Evolutionary conservation across 1,284 basidiomycete species (phyloP).

Genomic region (Malassezia obtusa): DNA sequence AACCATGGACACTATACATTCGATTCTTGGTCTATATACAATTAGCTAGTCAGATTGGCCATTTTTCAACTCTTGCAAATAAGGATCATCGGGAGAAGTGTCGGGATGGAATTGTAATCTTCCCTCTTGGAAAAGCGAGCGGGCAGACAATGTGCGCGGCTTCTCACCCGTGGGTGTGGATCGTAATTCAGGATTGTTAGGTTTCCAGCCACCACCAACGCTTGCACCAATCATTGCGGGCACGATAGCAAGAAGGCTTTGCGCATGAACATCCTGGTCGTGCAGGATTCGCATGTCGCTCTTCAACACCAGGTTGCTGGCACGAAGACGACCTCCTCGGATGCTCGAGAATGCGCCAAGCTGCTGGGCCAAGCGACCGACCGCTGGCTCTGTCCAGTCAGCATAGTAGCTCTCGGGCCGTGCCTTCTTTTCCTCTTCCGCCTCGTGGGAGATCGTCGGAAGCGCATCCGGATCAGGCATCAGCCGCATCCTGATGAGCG

Average conservation of each 20-base stretch:
- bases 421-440: constrained; percentile 33
- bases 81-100: constrained; percentile 54
- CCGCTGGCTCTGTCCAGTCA: constrained; percentile 68
- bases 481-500: constrained; percentile 61
- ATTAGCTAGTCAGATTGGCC: not conserved
- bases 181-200: not conserved
- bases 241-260: constrained; percentile 60
- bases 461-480: constrained; percentile 62
- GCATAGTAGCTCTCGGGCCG: not conserved
- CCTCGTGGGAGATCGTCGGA: constrained; percentile 63
- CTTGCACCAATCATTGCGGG: constrained; percentile 38
- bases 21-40: not conserved
- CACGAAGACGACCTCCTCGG: constrained; percentile 64
- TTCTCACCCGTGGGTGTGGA: not conserved
- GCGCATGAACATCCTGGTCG: constrained; percentile 51
- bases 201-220: constrained; percentile 35
- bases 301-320: constrained; percentile 48
- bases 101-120: constrained; percentile 77
- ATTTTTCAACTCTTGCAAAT: constrained; percentile 1
- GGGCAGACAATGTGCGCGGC: constrained; percentile 20
- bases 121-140: constrained; percentile 51
- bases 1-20: not conserved
- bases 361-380: constrained; percentile 52
- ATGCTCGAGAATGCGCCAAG: constrained; percentile 31
- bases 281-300: constrained; percentile 35